These are phyloP conservation scores for Aspergillus cristatus DNA, from an alignment of 495 filamentous ascomycete genomes.

Conservation along the genomic window DNA sequence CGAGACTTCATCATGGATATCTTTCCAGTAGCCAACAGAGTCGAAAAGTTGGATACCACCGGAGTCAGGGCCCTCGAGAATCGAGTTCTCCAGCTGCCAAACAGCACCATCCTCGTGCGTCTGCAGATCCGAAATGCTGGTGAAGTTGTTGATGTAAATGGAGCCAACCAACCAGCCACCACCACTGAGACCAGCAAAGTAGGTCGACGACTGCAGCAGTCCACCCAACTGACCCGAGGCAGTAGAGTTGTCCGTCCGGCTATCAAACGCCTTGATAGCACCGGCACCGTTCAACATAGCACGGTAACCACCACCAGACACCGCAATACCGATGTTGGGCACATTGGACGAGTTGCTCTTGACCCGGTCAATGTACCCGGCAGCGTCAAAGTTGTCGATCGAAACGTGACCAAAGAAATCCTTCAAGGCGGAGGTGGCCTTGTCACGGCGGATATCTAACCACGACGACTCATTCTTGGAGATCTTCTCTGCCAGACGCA, in stretches of 20 bases:
- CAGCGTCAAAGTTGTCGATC: conserved; percentile 69
- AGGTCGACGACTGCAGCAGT: conserved; percentile 75
- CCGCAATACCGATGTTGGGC: conserved; percentile 52
- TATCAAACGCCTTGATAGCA: conserved; percentile 76
- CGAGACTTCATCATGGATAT: conserved; percentile 51
- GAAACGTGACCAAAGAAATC: conserved; percentile 63
- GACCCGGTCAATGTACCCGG: conserved; percentile 53
- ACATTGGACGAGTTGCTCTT: conserved; percentile 46
- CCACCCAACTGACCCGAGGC: conserved; percentile 67
- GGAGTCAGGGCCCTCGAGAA: conserved; percentile 56
- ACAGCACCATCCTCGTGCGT: conserved; percentile 31
- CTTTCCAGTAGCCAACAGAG: conserved; percentile 56
- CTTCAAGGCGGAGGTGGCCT: conserved; percentile 58
- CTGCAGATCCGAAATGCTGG: conserved; percentile 53
- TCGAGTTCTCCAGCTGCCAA: conserved; percentile 74
- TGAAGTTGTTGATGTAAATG: conserved; percentile 86
- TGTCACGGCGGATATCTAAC: conserved; percentile 42
- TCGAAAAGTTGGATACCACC: conserved; percentile 43
- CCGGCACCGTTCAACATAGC: conserved; percentile 87
- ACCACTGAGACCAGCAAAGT: conserved; percentile 76
- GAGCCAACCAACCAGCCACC: conserved; percentile 84
- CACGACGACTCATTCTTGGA: conserved; percentile 63
- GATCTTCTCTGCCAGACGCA: conserved; percentile 47
- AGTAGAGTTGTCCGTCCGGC: conserved; percentile 58
- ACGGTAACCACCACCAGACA: conserved; percentile 69